Conservation (phyloP, 2,329 filamentous ascomycete genomes). For the Fusarium algeriense region DNA sequence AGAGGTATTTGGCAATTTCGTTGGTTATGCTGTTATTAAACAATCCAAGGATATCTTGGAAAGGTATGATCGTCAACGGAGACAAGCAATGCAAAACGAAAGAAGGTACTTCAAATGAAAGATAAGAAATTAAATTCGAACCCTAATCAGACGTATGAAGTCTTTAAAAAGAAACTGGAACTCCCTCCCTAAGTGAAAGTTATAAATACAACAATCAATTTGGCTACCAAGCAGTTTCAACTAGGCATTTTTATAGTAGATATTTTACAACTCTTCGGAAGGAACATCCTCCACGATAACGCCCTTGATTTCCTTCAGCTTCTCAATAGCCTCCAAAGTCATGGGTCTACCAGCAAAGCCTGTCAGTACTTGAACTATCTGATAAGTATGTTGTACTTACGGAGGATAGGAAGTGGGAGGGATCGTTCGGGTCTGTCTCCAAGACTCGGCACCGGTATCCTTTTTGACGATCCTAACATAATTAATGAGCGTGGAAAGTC, state of each 20-base stretch:
- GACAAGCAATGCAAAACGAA: too few species aligned
- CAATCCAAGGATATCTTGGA: too few species aligned
- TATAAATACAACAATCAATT: neutral
- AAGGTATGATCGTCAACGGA: too few species aligned
- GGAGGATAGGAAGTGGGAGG: conserved; percentile 21
- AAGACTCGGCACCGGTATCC: conserved; percentile 7
- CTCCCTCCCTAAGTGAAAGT: too few species aligned
- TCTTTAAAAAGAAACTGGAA: rapidly evolving
- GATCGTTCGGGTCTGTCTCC: conserved; percentile 9
- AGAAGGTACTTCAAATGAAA: too few species aligned
- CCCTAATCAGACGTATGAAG: rapidly evolving
- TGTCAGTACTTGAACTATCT: rapidly evolving
- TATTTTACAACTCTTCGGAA: neutral
- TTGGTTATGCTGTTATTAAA: too few species aligned
- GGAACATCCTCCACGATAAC: neutral
- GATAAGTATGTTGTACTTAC: rapidly evolving
- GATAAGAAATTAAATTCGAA: rapidly evolving
- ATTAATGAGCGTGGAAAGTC: neutral
- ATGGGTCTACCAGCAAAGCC: neutral
- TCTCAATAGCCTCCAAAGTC: conserved; percentile 18
- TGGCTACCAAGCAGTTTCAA: rapidly evolving
- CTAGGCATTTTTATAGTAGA: rapidly evolving
- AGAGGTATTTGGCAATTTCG: too few species aligned
- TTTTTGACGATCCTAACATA: neutral
- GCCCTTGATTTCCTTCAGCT: conserved; percentile 11